These are phyloP conservation scores for Bipolaris cookei DNA, from an alignment of 2,329 filamentous ascomycete genomes.

Conservation along the genomic window DNA sequence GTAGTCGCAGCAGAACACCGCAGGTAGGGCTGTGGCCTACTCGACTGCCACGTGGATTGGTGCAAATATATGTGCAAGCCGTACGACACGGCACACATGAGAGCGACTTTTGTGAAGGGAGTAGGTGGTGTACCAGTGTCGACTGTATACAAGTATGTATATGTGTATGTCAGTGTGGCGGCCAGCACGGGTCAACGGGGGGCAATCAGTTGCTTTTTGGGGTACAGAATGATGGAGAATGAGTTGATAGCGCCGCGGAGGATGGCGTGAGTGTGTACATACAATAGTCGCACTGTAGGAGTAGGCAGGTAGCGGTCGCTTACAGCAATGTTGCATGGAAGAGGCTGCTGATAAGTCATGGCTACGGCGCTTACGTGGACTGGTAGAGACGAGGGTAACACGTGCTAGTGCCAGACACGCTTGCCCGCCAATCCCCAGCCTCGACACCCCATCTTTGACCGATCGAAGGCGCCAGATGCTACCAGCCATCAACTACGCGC, in stretches of 20 bases:
- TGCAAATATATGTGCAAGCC: neutral
- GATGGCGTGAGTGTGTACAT: neutral
- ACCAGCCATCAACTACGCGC: neutral
- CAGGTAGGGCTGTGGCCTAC: conserved; percentile 2
- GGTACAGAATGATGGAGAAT: neutral
- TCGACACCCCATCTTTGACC: conserved; percentile 9
- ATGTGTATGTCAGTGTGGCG: neutral
- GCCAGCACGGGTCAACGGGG: neutral
- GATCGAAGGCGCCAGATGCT: neutral
- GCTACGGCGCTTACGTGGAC: conserved; percentile 17
- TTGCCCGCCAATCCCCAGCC: conserved; percentile 1
- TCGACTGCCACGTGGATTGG: conserved; percentile 1
- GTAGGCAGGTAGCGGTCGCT: neutral
- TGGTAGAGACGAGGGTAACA: conserved; percentile 5
- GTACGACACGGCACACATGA: neutral
- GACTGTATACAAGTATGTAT: neutral
- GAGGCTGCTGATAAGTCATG: conserved; percentile 21
- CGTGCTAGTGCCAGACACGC: conserved; percentile 3
- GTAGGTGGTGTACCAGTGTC: neutral
- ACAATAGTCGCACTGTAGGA: too few species aligned
- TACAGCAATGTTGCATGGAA: conserved; percentile 1
- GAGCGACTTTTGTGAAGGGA: neutral
- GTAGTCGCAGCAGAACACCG: conserved; percentile 2
- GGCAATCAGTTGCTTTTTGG: too few species aligned
- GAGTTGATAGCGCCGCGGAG: neutral